Base-by-base conservation (phyloP, 441 rosid species). In the Brassica hybrid region DNA sequence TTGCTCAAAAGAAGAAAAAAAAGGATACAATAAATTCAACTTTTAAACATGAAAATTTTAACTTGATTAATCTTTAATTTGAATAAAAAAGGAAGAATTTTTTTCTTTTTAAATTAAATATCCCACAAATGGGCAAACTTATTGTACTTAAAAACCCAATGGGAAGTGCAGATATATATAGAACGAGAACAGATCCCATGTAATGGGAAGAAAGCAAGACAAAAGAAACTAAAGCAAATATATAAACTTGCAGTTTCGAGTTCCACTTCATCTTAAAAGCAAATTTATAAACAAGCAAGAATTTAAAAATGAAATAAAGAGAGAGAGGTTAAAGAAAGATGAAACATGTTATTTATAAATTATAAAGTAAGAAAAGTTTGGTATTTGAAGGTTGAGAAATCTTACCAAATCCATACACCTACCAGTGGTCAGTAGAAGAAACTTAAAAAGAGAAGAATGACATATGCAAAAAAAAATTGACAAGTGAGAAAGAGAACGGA, bases 111-210 rank as follows among this genome's bases (percentile, higher is more conserved):
- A 13, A 45, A 56, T 54, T 6, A 17, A 21, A 58, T 7, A 0
- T 17, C 5, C 72, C 27, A 16, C 65, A 79, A 79, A 54, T 16
- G 23, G 56, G 23, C n/a, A 69, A 41, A 1, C 71, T 16, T 43
- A 64, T 27, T 64, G 72, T 74, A 79, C 75, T 69, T 32, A 4
- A 17, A 32, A 79, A 38, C 17, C 7, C 62, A 34, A 79, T 68
- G 58, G 52, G 36, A 43, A 68, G 50, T 59, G 77, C 65, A 66
- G 63, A 72, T 8, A 62, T 23, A 52, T 68, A 52, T 68, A 38
- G 41, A 79, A 79, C 56, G 43, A 74, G 43, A 79, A 79, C 67
- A 32, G 72, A 79, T 79, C 75, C 82, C 67, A 74, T 34, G 27
- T 41, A 57, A 74, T 79, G 67, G 82, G 72, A 79, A 74, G 27